Evolutionary conservation across 2,329 filamentous ascomycete species (phyloP).

Genomic region (Thermochaetoides dissita): DNA sequence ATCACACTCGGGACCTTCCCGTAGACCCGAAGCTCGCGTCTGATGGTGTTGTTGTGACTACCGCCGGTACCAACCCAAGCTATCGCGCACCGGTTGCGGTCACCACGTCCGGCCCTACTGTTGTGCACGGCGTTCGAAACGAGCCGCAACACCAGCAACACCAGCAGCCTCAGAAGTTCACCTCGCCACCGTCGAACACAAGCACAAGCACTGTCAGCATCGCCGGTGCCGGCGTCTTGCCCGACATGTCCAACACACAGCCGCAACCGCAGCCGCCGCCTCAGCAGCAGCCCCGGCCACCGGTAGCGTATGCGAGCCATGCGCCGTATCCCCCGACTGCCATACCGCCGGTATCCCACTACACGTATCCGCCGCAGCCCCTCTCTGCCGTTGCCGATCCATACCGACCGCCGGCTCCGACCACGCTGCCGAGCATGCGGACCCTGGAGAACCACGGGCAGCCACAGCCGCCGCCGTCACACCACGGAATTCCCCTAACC

Average conservation of each 20-base stretch:
- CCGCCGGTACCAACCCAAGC: constrained; percentile 5
- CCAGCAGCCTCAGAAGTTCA: constrained; percentile 1
- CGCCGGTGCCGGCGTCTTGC: constrained; percentile 10
- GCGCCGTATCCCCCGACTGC: constrained; percentile 13
- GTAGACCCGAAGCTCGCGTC: constrained; percentile 8
- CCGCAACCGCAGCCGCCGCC: constrained; percentile 14
- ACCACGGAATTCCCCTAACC: constrained; percentile 23
- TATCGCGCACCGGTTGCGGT: constrained; percentile 8
- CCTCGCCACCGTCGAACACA: constrained; percentile 5
- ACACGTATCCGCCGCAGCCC: constrained; percentile 12
- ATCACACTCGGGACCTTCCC: too few species aligned
- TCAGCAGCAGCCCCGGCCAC: constrained; percentile 14
- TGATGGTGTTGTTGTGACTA: constrained; percentile 6
- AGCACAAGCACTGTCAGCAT: neutral
- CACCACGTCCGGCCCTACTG: constrained; percentile 3
- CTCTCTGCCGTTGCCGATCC: constrained; percentile 18
- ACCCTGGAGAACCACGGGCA: constrained; percentile 25
- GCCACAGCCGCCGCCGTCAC: constrained; percentile 14
- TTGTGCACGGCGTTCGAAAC: constrained; percentile 7
- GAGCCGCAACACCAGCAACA: constrained; percentile 12
- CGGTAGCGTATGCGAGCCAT: constrained; percentile 14
- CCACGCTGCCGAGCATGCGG: constrained; percentile 29
- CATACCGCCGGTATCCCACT: constrained; percentile 12
- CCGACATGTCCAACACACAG: constrained; percentile 17
- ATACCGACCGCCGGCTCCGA: constrained; percentile 23